phyloP scores from a whole-genome alignment of 148 eudicot genomes.

The Talinum fruticosum region DNA sequence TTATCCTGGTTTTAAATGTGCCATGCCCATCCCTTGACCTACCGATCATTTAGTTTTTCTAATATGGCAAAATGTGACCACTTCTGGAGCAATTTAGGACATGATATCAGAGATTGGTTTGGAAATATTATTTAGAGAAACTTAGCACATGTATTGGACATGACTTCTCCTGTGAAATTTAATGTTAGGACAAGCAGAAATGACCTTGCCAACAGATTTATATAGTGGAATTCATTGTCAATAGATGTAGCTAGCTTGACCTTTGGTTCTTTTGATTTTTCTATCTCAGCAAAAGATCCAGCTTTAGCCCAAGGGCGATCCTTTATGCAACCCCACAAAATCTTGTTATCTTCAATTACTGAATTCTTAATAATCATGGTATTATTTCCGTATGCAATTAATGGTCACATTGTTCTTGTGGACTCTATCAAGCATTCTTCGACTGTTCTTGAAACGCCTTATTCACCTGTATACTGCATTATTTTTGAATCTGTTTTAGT shows the following conservation, averaged over 20 bases:
- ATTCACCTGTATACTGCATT: not conserved
- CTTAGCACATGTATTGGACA: not conserved
- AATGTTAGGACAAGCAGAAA: not conserved
- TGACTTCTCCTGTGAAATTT: not conserved
- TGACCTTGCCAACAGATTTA: not conserved
- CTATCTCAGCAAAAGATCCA: not conserved
- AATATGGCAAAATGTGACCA: not conserved
- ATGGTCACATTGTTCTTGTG: not conserved
- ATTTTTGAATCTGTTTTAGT: not conserved
- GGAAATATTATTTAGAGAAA: not conserved
- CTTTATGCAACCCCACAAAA: too few species aligned
- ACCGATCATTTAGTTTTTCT: not conserved
- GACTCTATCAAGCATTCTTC: not conserved
- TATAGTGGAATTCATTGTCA: not conserved
- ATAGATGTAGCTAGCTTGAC: not conserved
- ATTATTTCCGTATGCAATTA: too few species aligned
- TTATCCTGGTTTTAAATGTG: not conserved
- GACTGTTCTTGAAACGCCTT: not conserved
- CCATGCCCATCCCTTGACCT: not conserved
- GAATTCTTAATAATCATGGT: too few species aligned
- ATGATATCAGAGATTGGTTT: not conserved
- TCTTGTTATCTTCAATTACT: not conserved
- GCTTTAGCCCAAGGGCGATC: not conserved
- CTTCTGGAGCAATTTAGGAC: not conserved
- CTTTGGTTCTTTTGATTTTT: not conserved